Percentiles rank a stretch among this genome's conserved stretches.
phyloP scores from a whole-genome alignment of 805 yeast genomes.

The Jamesozyma hellenica region DNA sequence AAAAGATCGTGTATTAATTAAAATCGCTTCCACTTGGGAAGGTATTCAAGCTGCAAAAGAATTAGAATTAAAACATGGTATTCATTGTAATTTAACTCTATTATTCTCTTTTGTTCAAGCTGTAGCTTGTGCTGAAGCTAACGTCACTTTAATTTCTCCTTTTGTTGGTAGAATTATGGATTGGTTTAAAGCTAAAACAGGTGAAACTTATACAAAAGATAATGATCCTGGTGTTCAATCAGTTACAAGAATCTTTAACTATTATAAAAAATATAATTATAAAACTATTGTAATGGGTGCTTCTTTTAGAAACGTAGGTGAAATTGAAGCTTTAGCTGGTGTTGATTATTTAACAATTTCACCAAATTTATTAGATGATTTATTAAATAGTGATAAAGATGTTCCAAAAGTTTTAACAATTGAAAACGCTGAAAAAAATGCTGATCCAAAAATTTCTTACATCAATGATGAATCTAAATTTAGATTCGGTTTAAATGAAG shows the following conservation, averaged over 20 bases:
- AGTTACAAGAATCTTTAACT: conserved; percentile 83
- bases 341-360: conserved; percentile 92
- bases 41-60: conserved; percentile 98
- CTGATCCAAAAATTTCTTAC: conserved; percentile 62
- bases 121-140: conserved; percentile 97
- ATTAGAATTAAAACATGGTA: conserved; percentile 79
- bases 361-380: conserved; percentile 83
- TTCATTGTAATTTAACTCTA: conserved; percentile 92
- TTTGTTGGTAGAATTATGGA: conserved; percentile 98
- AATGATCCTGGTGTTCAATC: conserved; percentile 92
- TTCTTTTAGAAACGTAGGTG: conserved; percentile 94
- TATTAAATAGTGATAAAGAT: conserved; percentile 62
- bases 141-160: conserved; percentile 92
- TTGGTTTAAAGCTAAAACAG: conserved; percentile 93
- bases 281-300: conserved; percentile 99
- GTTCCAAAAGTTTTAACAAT: conserved; percentile 80
- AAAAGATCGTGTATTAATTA: conserved; percentile 87
- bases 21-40: conserved; percentile 97
- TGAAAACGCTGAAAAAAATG: conserved; percentile 40
- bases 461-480: conserved; percentile 77
- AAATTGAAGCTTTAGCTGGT: conserved; percentile 94
- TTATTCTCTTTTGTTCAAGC: conserved; percentile 95
- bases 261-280: conserved; percentile 95
- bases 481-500: conserved; percentile 87
- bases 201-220: conserved; percentile 70